A percentile compares a stretch with the other conserved stretches of the same genome.
phyloP scores from a whole-genome alignment of 371 early-diverging fungal species.

The Paramicrosporidium saccamoebae region DNA sequence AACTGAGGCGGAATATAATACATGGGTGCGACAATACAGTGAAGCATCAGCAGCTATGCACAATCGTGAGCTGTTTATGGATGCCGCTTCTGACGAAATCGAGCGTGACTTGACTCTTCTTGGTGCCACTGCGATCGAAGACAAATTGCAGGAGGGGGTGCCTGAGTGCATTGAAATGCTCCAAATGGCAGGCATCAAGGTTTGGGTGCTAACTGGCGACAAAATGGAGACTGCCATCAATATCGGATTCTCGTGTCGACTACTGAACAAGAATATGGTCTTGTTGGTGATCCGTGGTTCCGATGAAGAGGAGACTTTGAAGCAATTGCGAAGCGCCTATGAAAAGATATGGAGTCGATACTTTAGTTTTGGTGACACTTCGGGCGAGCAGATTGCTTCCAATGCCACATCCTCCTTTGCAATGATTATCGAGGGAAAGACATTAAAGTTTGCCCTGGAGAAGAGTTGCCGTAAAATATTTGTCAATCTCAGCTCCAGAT shows the following conservation, averaged over 20 bases:
- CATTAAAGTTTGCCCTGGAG: conserved; percentile 38
- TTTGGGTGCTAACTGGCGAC: conserved; percentile 88
- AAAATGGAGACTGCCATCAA: conserved; percentile 55
- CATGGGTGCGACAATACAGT: conserved; percentile 17
- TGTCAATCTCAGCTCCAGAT: conserved; percentile 23
- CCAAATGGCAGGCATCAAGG: conserved; percentile 42
- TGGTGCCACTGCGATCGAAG: conserved; percentile 76
- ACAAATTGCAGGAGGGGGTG: conserved; percentile 57
- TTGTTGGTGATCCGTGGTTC: conserved; percentile 21
- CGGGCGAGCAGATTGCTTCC: conserved; percentile 5
- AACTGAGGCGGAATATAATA: conserved; percentile 20
- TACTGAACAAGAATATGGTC: conserved; percentile 24
- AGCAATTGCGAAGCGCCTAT: conserved; percentile 21
- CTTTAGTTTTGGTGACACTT: conserved; percentile 3
- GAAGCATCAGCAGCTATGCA: conserved; percentile 22
- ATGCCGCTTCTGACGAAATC: conserved; percentile 23
- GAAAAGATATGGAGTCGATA: too few species aligned
- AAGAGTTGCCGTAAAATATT: conserved; percentile 12
- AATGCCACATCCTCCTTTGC: conserved; percentile 23
- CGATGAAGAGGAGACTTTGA: conserved; percentile 13
- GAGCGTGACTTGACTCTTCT: conserved; percentile 29
- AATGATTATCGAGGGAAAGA: conserved; percentile 63
- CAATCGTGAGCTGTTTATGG: conserved; percentile 28
- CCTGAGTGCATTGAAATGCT: conserved; percentile 41
- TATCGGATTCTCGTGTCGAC: conserved; percentile 38